phyloP scores from a whole-genome alignment of 306 rosid genomes.

The Alnus rubra region DNA sequence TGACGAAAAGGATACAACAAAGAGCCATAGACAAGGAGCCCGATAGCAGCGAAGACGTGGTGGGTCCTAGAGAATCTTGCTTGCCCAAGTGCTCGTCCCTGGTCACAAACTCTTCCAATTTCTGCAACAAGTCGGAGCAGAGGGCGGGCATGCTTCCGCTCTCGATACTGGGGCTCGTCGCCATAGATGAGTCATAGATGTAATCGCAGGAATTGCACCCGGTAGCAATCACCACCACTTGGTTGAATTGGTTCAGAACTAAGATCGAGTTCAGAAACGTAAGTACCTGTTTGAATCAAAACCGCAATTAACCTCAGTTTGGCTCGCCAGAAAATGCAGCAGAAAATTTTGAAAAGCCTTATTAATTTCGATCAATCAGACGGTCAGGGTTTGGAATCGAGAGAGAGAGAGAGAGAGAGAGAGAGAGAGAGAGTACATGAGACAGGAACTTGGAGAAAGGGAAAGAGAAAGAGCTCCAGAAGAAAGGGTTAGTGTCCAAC shows the following conservation, averaged over 20 bases:
- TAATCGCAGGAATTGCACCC: constrained; percentile 82
- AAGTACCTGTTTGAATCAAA: constrained; percentile 60
- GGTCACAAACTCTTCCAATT: constrained; percentile 58
- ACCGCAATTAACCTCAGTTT: not conserved
- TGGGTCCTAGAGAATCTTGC: constrained; percentile 42
- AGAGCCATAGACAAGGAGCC: constrained; percentile 93
- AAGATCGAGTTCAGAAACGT: constrained; percentile 76
- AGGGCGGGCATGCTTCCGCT: constrained; percentile 70
- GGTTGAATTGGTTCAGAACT: constrained; percentile 82
- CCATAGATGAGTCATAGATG: constrained; percentile 66
- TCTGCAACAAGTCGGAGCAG: constrained; percentile 63
- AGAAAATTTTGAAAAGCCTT: not conserved
- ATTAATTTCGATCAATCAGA: not conserved
- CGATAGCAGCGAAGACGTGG: constrained; percentile 69
- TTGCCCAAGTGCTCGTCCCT: constrained; percentile 54
- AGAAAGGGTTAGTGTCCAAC: constrained; percentile 84
- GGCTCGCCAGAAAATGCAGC: constrained; percentile 5
- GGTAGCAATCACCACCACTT: constrained; percentile 78
- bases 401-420: no score
- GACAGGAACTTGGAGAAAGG: constrained; percentile 80
- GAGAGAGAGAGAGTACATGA: constrained; percentile 60
- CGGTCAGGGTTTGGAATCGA: constrained; percentile 18
- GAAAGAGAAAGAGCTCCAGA: constrained; percentile 72
- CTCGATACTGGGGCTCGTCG: constrained; percentile 45
- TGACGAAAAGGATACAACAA: constrained; percentile 72